Percentiles rank a stretch among this genome's conserved stretches.
phyloP scores from a whole-genome alignment of 2,329 filamentous ascomycete species.

The Ampelomyces quisqualis region DNA sequence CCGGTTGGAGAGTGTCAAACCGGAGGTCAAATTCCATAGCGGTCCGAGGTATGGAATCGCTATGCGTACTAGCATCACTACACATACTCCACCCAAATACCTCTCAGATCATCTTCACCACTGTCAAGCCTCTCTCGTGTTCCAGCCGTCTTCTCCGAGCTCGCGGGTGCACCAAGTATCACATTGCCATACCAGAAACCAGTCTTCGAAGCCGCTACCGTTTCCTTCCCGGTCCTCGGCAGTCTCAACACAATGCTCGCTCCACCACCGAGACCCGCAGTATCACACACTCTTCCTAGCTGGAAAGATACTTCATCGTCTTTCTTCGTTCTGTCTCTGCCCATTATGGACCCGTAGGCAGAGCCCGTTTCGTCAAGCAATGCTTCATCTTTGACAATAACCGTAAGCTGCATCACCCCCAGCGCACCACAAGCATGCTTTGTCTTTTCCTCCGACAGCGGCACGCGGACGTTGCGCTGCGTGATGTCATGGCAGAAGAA shows the following conservation, averaged over 20 bases:
- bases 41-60: too few species aligned
- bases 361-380: slow-evolving; percentile 15
- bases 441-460: slow-evolving; percentile 44
- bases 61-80: slow-evolving; percentile 7
- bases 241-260: slow-evolving; percentile 23
- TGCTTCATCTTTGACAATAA: slow-evolving; percentile 24
- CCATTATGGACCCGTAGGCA: slow-evolving; percentile 20
- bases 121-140: slow-evolving; percentile 16
- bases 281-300: slow-evolving; percentile 16
- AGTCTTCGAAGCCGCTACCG: slow-evolving; percentile 10
- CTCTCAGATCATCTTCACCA: slow-evolving; percentile 16
- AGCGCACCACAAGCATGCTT: slow-evolving; percentile 55
- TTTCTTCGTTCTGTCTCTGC: slow-evolving; percentile 2
- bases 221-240: slow-evolving; percentile 22
- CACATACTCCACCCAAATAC: slow-evolving; percentile 29
- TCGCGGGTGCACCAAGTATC: slow-evolving; percentile 19
- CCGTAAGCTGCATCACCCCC: slow-evolving; percentile 44
- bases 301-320: slow-evolving; percentile 16
- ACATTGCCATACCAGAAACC: slow-evolving; percentile 34
- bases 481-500: slow-evolving; percentile 65
- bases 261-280: slow-evolving; percentile 15
- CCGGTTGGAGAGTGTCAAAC: too few species aligned
- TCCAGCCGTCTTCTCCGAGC: slow-evolving; percentile 8
- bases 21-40: too few species aligned
- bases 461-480: slow-evolving; percentile 57